These are phyloP conservation scores for Aspergillus ostianus DNA, from an alignment of 495 filamentous ascomycete genomes.

Conservation along the genomic window DNA sequence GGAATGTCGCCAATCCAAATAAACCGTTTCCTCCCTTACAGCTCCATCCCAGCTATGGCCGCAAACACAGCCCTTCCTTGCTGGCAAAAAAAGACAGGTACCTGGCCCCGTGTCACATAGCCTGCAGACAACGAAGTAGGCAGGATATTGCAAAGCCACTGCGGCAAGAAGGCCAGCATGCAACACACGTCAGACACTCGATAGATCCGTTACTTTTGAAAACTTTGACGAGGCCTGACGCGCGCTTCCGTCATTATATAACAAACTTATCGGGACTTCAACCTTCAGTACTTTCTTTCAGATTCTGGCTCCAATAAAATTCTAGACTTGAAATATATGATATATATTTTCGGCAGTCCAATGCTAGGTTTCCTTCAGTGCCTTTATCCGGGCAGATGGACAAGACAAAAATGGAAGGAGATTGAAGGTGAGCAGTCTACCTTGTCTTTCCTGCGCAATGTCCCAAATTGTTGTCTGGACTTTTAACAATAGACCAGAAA, in stretches of 20 bases:
- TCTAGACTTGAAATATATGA: not conserved
- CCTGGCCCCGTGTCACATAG: not conserved
- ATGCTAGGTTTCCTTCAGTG: conserved; percentile 3
- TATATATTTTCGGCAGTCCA: not conserved
- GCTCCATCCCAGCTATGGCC: not conserved
- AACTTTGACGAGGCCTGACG: not conserved
- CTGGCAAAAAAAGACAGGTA: too few species aligned
- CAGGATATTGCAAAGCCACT: too few species aligned
- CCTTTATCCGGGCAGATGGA: conserved; percentile 7
- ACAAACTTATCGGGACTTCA: not conserved
- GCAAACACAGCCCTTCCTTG: not conserved
- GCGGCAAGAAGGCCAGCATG: not conserved
- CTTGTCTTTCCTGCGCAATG: not conserved
- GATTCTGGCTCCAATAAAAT: not conserved
- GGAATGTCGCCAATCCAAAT: too few species aligned
- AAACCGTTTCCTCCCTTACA: not conserved
- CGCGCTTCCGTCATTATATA: not conserved
- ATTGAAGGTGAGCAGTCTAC: conserved; percentile 21
- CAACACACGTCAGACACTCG: not conserved
- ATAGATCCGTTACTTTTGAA: not conserved
- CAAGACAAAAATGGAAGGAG: conserved; percentile 15
- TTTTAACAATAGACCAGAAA: conserved; percentile 16
- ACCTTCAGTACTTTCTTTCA: not conserved
- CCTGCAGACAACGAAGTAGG: too few species aligned
- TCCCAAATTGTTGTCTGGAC: not conserved